Evolutionary conservation across 2,329 filamentous ascomycete genomes (phyloP).

Genomic region (Colletotrichum spinosum): DNA sequence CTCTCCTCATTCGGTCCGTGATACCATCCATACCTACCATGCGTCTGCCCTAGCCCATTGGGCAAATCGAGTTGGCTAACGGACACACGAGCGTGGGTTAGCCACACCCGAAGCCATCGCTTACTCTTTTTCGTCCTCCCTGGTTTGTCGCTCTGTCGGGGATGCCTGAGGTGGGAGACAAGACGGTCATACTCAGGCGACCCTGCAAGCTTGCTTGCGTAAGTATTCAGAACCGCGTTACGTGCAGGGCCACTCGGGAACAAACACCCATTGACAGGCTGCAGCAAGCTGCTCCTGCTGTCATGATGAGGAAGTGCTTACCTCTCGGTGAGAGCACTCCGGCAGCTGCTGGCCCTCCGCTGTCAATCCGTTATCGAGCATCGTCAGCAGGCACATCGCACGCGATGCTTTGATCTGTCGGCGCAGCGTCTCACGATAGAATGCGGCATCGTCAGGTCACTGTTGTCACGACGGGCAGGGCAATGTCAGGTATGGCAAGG

Average conservation of each 20-base stretch:
- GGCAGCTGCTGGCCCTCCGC: slow-evolving; percentile 2
- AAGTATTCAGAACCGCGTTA: slow-evolving; percentile 11
- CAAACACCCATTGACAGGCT: slow-evolving; percentile 8
- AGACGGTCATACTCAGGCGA: not conserved
- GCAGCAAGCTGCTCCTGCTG: slow-evolving; percentile 19
- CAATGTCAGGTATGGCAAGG: too few relatives aligned
- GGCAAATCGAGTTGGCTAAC: slow-evolving; percentile 6
- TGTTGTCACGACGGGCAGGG: too few relatives aligned
- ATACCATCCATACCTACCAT: not conserved
- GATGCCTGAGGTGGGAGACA: not conserved
- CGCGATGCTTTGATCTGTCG: too few relatives aligned
- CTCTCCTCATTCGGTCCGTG: slow-evolving; percentile 28
- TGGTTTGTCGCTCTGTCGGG: not conserved
- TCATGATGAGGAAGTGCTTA: slow-evolving; percentile 17
- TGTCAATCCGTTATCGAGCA: not conserved
- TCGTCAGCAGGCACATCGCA: too few relatives aligned
- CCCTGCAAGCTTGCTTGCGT: slow-evolving; percentile 13
- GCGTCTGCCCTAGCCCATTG: too few relatives aligned
- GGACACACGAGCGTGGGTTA: slow-evolving; percentile 1
- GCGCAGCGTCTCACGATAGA: not conserved
- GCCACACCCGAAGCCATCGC: not conserved
- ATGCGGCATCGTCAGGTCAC: slow-evolving; percentile 11
- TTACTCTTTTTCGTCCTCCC: slow-evolving; percentile 4
- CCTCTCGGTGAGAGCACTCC: slow-evolving; percentile 2
- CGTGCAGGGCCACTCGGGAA: slow-evolving; percentile 21